Percentiles rank a stretch among this genome's conserved stretches.
Conservation (phyloP, 805 yeast genomes). For the Maudiozyma saulgeensis region DNA sequence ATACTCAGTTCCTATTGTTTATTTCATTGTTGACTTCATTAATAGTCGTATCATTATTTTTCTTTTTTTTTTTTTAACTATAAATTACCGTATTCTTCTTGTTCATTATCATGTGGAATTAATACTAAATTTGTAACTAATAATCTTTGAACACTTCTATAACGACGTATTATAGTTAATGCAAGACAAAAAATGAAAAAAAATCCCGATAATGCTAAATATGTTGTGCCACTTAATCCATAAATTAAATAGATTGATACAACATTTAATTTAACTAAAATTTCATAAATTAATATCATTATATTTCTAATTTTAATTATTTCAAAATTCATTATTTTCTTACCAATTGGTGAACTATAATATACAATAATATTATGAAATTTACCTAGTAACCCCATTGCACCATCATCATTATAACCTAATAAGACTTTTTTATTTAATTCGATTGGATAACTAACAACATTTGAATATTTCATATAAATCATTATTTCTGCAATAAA, state of each 20-base stretch:
- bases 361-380: constrained; percentile 26
- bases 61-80: too few relatives aligned
- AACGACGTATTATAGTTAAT: constrained; percentile 20
- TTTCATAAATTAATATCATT: constrained; percentile 8
- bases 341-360: constrained; percentile 16
- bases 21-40: too few relatives aligned
- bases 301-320: background rate
- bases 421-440: background rate
- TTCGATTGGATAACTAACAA: constrained; percentile 16
- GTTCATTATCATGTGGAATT: background rate
- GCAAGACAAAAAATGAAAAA: constrained; percentile 26
- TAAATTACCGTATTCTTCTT: background rate
- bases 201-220: constrained; percentile 22
- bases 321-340: background rate
- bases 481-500: constrained; percentile 18
- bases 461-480: constrained; percentile 16
- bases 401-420: constrained; percentile 8
- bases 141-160: constrained; percentile 17
- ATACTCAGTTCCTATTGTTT: too few relatives aligned
- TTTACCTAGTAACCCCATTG: constrained; percentile 20
- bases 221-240: constrained; percentile 24
- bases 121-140: constrained; percentile 4
- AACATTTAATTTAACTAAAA: constrained; percentile 15
- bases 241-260: constrained; percentile 16
- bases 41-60: background rate